phyloP scores from a whole-genome alignment of 2,329 filamentous ascomycete species.

The Colletotrichum tanaceti region DNA sequence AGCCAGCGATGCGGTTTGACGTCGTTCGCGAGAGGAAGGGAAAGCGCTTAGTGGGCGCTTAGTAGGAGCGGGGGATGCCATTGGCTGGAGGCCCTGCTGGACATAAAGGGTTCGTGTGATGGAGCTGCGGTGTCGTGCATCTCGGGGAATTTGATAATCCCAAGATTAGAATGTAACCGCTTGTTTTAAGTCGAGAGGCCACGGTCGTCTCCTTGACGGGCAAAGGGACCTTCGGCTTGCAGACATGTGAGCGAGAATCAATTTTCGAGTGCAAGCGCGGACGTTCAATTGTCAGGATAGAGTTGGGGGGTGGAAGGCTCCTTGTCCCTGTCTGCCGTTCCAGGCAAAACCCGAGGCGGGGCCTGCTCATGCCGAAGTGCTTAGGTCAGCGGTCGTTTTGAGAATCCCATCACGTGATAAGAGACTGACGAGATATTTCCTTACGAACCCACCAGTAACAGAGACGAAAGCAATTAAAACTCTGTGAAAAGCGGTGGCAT shows the following conservation, averaged over 20 bases:
- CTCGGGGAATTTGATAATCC: constrained; percentile 24
- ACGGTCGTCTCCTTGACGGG: neutral
- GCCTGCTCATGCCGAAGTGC: constrained; percentile 6
- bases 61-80: constrained; percentile 30
- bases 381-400: neutral
- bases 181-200: neutral
- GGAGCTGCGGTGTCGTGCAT: constrained; percentile 33
- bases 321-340: constrained; percentile 15
- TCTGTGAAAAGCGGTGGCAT: neutral
- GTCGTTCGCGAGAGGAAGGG: constrained; percentile 10
- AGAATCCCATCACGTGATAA: neutral
- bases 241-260: neutral
- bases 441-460: too few species aligned
- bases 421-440: too few species aligned
- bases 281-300: neutral
- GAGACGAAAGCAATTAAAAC: too few species aligned
- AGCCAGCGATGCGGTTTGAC: constrained; percentile 8
- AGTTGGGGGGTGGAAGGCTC: neutral
- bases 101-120: constrained; percentile 31
- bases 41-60: constrained; percentile 41
- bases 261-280: neutral
- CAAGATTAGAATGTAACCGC: constrained; percentile 38
- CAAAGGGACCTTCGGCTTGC: neutral
- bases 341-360: neutral
- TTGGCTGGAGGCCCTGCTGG: constrained; percentile 23